Evolutionary conservation across 140 eudicot genomes (phyloP).

Genomic region (Flaveria floridana): DNA sequence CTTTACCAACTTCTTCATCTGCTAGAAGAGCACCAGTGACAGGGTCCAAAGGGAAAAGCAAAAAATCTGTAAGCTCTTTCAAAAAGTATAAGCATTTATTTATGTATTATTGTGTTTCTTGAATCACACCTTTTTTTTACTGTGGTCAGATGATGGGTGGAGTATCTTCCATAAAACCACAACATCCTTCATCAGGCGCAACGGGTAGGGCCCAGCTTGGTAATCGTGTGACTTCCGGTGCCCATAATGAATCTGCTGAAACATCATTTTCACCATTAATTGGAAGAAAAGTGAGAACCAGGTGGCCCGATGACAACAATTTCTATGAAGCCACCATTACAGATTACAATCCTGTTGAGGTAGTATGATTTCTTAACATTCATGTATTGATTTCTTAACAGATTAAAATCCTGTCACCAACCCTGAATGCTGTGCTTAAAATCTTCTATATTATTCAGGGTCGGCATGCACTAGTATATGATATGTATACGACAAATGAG

Average conservation of each 20-base stretch:
- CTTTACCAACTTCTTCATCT: conserved; percentile 56
- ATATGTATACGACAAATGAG: conserved; percentile 56
- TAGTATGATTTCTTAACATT: conserved; percentile 29
- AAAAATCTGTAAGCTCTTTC: conserved; percentile 57
- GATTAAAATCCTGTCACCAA: neutral
- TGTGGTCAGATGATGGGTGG: conserved; percentile 56
- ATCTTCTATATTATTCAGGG: conserved; percentile 47
- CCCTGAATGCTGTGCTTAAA: conserved; percentile 11
- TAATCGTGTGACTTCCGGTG: conserved; percentile 53
- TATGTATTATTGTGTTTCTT: neutral
- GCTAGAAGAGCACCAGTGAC: conserved; percentile 68
- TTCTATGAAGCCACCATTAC: conserved; percentile 88
- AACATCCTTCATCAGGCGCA: conserved; percentile 54
- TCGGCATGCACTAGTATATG: conserved; percentile 69
- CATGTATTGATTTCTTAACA: neutral
- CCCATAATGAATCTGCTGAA: conserved; percentile 50
- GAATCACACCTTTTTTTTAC: conserved; percentile 9
- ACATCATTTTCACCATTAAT: conserved; percentile 39
- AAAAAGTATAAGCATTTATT: neutral
- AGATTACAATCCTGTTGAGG: conserved; percentile 72
- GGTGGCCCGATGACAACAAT: conserved; percentile 97
- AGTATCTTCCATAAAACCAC: conserved; percentile 50
- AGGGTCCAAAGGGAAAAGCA: conserved; percentile 69
- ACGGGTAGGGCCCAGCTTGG: conserved; percentile 62
- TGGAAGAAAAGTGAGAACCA: conserved; percentile 71